Conservation (phyloP, 148 eudicot genomes). For the Cornus kousa region DNA sequence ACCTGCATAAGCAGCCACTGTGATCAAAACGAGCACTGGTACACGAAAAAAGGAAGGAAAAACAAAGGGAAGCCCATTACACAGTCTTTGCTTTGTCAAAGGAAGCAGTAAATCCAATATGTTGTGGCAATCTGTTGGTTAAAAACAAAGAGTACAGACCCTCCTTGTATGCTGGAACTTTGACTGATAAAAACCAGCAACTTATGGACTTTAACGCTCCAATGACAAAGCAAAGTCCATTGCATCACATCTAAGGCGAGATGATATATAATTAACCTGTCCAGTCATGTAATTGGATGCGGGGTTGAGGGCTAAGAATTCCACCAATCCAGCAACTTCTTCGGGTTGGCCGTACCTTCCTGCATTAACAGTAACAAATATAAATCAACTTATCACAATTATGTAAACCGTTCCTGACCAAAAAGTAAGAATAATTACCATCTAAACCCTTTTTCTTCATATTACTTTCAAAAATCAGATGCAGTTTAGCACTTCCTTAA, state of each 20-base stretch:
- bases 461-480: background rate
- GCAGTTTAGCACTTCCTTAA: background rate
- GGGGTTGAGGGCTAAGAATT: slow-evolving; percentile 79
- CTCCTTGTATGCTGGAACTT: background rate
- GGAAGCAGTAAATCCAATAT: background rate
- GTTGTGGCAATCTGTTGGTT: background rate
- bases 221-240: background rate
- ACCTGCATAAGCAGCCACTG: slow-evolving; percentile 44
- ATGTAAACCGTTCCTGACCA: too few relatives aligned
- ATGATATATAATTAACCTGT: slow-evolving; percentile 43
- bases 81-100: background rate
- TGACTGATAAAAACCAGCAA: background rate
- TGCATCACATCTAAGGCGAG: background rate
- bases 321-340: slow-evolving; percentile 83
- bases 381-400: too few relatives aligned
- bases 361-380: slow-evolving; percentile 18
- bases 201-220: background rate
- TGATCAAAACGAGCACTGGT: background rate
- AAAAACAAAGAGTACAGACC: background rate
- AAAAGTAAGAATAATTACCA: too few relatives aligned
- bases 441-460: background rate
- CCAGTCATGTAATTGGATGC: slow-evolving; percentile 81
- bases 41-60: background rate
- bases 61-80: background rate
- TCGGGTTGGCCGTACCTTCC: slow-evolving; percentile 77